A percentile compares a stretch with the other conserved stretches of the same genome.
Evolutionary conservation across 257 asterid genomes (phyloP).

Genomic region (Penstemon davidsonii): DNA sequence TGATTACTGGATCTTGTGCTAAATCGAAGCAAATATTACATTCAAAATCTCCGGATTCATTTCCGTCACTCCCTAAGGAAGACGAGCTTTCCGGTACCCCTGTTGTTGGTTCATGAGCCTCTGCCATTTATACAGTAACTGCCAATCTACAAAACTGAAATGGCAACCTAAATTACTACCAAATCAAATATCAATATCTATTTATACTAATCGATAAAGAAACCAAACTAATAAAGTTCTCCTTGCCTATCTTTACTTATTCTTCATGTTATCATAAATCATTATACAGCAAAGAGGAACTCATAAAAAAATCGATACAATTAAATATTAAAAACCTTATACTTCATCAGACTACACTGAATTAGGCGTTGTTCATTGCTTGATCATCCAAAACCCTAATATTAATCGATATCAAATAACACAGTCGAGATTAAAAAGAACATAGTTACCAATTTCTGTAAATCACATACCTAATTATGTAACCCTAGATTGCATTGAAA

Average conservation of each 20-base stretch:
- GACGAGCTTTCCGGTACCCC: slow-evolving; percentile 36
- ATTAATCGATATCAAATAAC: background rate
- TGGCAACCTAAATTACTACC: slow-evolving; percentile 13
- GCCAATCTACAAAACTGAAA: slow-evolving; percentile 13
- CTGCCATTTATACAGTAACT: slow-evolving; percentile 33
- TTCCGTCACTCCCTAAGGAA: slow-evolving; percentile 26
- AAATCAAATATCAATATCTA: background rate
- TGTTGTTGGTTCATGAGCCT: slow-evolving; percentile 36
- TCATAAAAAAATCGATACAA: too few species aligned
- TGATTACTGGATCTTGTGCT: slow-evolving; percentile 57
- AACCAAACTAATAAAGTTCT: too few species aligned
- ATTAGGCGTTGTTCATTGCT: background rate
- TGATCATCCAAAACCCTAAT: slow-evolving; percentile 28
- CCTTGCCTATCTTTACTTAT: too few species aligned
- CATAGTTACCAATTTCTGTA: background rate
- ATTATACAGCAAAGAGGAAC: too few species aligned
- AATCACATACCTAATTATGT: background rate
- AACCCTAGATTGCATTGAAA: background rate
- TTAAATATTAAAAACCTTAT: too few species aligned
- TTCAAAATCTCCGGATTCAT: slow-evolving; percentile 51
- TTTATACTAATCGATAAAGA: too few species aligned
- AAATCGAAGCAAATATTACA: slow-evolving; percentile 60
- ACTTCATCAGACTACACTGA: too few species aligned
- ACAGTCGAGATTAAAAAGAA: too few species aligned
- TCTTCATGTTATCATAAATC: too few species aligned